Base-by-base conservation (phyloP, 1,284 basidiomycete genomes). In the Mycena sp. region DNA sequence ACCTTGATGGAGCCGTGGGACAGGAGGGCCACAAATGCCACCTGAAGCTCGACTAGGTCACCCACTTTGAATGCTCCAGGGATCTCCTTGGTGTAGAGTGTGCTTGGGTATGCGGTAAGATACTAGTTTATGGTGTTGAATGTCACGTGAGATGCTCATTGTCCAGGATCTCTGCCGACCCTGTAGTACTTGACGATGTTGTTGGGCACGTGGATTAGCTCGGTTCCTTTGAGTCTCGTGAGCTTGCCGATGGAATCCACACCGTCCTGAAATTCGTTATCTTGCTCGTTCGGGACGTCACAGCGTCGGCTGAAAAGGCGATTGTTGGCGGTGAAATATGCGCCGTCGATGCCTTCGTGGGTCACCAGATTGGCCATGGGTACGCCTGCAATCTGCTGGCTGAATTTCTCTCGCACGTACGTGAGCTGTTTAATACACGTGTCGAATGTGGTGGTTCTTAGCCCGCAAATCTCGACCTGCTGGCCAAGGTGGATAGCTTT, bases 51-150 rank as follows among this genome's bases (percentile, higher is more conserved):
- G 2, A 62, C 60, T 6, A 62, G 2, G 20, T 62, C 60, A 3
- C 60, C 60, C 2, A 30, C 60, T 48, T 48, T 62, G 60, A 62
- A 62, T n/a, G 60, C 60, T 7, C 60, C 60, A 3, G 60, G 60
- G 16, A 62, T n/a, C 20, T 39, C n/a, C 44, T 48, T 39, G 5
- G 6, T 20, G 20, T 59, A 59, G 2, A 37, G 39, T 41, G 9
- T 14, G 10, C 39, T 41, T 9, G 9, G 39, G 39, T 14, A 41
- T 41, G 9, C 39, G 39, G 25, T 25, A 25, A 25, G 25, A 25
- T 25, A 25, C 25, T 25, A 25, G 25, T 25, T 25, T 25, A 25
- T 25, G 25, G 25, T 25, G 25, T 25, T 25, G 25, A 25, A 25
- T 25, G 48, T 50, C 16, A 9, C 30, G 55, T 57, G 11, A 38